Conservation (phyloP, 2,329 filamentous ascomycete genomes). For the Neopestalotiopsis sp. region DNA sequence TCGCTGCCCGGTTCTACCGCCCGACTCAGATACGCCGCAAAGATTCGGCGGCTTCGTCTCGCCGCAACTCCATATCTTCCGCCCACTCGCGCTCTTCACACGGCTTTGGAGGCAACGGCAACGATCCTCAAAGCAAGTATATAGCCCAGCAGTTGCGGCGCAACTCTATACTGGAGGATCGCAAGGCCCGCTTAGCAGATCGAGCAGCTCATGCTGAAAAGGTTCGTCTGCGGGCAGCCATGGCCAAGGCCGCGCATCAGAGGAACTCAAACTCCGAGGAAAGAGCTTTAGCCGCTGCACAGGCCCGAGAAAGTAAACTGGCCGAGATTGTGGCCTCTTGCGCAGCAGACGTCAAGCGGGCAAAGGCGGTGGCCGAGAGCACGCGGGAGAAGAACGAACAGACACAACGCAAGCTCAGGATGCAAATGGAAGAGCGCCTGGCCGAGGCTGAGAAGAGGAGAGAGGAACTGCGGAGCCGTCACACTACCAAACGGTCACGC, state of each 20-base stretch:
- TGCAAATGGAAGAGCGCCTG: conserved; percentile 80
- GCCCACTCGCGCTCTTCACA: conserved; percentile 73
- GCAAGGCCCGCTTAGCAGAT: conserved; percentile 80
- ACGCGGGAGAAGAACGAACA: conserved; percentile 82
- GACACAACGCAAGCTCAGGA: conserved; percentile 70
- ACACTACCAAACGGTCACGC: conserved; percentile 55
- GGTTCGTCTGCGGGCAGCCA: conserved; percentile 75
- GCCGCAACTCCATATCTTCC: conserved; percentile 80
- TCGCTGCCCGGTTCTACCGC: conserved; percentile 79
- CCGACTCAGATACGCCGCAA: conserved; percentile 70
- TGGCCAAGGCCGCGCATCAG: conserved; percentile 72
- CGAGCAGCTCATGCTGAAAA: conserved; percentile 83
- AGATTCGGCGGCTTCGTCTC: conserved; percentile 78
- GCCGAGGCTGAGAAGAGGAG: conserved; percentile 77
- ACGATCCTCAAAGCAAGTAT: conserved; percentile 73
- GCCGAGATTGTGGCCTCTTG: conserved; percentile 82
- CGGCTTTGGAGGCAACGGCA: conserved; percentile 53
- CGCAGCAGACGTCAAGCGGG: conserved; percentile 81
- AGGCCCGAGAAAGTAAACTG: conserved; percentile 79
- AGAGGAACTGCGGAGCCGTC: conserved; percentile 64
- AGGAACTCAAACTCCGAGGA: conserved; percentile 74
- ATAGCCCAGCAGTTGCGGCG: conserved; percentile 80
- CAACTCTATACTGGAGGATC: conserved; percentile 79
- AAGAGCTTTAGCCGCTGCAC: conserved; percentile 75
- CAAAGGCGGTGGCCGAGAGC: conserved; percentile 81